Conservation (phyloP, 768 basidiomycete species). For the Mycena galopus region DNA sequence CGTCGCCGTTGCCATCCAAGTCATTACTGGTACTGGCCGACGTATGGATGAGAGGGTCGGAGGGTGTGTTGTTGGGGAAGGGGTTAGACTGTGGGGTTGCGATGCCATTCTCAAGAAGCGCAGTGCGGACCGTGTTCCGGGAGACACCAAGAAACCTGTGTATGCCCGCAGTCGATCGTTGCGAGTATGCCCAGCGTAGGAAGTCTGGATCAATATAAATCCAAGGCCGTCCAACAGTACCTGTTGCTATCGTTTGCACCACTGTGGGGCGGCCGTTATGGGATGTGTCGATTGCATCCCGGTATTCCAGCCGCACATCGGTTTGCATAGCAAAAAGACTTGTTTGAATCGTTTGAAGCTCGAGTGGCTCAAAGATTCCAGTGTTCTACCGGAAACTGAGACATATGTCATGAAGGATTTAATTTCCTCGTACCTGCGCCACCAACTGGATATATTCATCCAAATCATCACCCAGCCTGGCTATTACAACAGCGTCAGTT, state of each 20-base stretch:
- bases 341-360: not conserved
- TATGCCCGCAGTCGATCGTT: constrained; percentile 37
- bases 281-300: constrained; percentile 12
- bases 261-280: constrained; percentile 10
- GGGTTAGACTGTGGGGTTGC: constrained; percentile 37
- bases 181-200: constrained; percentile 36
- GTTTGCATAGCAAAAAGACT: constrained; percentile 19
- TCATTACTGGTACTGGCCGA: no score
- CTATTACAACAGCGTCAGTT: constrained; percentile 2
- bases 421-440: not conserved
- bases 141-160: constrained; percentile 29
- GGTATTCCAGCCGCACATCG: constrained; percentile 16
- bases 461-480: constrained; percentile 8
- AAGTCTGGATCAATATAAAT: constrained; percentile 44
- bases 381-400: not conserved
- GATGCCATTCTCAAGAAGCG: constrained; percentile 41
- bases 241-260: constrained; percentile 13
- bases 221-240: constrained; percentile 40
- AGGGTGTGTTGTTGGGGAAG: constrained; percentile 15
- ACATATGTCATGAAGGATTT: not conserved
- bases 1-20: constrained; percentile 22
- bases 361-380: not conserved
- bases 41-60: not conserved
- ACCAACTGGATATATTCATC: constrained; percentile 6
- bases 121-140: constrained; percentile 34